A percentile compares a stretch with the other conserved stretches of the same genome.
These are phyloP conservation scores for Oemleria cerasiformis DNA, from an alignment of 306 rosid genomes.

Conservation along the genomic window DNA sequence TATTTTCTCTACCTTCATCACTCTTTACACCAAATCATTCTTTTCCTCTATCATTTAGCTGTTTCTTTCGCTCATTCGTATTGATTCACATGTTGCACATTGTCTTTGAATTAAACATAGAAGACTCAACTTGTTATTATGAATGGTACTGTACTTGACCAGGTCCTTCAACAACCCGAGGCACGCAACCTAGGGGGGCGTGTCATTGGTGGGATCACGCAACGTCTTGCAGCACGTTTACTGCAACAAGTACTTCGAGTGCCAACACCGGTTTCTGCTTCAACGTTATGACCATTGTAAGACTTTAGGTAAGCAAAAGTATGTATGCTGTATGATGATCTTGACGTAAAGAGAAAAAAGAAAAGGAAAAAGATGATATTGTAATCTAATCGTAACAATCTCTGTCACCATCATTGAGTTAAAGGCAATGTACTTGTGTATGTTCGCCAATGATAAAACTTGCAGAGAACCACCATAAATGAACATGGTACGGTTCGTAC, in stretches of 20 bases:
- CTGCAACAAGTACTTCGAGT: constrained; percentile 76
- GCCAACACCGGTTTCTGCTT: constrained; percentile 43
- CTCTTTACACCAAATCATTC: not conserved
- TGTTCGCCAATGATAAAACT: not conserved
- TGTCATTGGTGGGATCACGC: constrained; percentile 79
- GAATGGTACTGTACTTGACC: constrained; percentile 9
- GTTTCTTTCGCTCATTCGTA: not conserved
- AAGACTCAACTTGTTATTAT: not conserved
- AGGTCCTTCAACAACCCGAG: constrained; percentile 90
- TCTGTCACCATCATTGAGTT: constrained; percentile 7
- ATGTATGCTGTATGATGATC: not conserved
- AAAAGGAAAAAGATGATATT: too few species aligned
- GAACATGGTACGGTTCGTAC: too few species aligned
- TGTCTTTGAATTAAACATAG: not conserved
- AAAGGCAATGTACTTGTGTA: not conserved
- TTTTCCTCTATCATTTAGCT: not conserved
- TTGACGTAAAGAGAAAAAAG: not conserved
- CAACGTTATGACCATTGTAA: constrained; percentile 29
- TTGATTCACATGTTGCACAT: not conserved
- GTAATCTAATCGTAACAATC: not conserved
- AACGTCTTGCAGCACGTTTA: constrained; percentile 84
- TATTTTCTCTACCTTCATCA: not conserved
- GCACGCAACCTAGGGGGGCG: constrained; percentile 71
- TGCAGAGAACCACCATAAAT: not conserved
- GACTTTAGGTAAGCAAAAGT: not conserved